Base-by-base conservation (phyloP, 2,329 filamentous ascomycete genomes). In the Pseudohalonectria lignicola region DNA sequence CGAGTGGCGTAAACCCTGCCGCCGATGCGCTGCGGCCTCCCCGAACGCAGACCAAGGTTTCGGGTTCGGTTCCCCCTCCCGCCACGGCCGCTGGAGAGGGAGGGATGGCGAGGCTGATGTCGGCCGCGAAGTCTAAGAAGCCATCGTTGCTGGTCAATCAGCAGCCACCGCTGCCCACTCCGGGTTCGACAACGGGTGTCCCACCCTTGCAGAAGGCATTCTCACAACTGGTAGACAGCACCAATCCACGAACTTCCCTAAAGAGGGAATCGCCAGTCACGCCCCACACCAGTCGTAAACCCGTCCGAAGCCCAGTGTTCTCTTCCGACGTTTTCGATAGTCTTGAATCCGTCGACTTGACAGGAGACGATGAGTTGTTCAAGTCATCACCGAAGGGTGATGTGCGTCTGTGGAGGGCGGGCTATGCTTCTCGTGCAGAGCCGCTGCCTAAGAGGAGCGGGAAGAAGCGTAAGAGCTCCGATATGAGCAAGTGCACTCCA, bases 391-490 rank as follows among this genome's bases (percentile, higher is more conserved):
- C 43, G 3, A 36, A 52, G 11, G 56, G 62, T 3, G 58, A 61
- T 31, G 50, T 56, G 2, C 60, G 53, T 38, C 33, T 67, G 13
- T 69, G 66, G 67, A 57, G 57, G 3, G 63, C 66, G 34, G 61
- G 62, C 15, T 57, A 54, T 45, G 60, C 60, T 16, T 47, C 51
- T 16, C 59, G 62, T 34, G 53, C 62, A 1, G 57, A 61, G 20
- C 60, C 60, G 5, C 36, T 52, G 9, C 44, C 57, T 2, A 63
- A 15, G 17, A 31, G 53, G 32, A 59, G 60, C 33, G 57, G 57
- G 15, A 71, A 65, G 51, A 76, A 75, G 52, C 55, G 69, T 43
- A 75, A 74, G 49, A 72, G 68, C 43, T 56, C 54, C 18, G 65
- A 71, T 9, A 65, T 69, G 18, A 61, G 49, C 42, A 60, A 54